These are phyloP conservation scores for Carex littledalei DNA, from an alignment of 176 grass and related monocot genomes.

Conservation along the genomic window DNA sequence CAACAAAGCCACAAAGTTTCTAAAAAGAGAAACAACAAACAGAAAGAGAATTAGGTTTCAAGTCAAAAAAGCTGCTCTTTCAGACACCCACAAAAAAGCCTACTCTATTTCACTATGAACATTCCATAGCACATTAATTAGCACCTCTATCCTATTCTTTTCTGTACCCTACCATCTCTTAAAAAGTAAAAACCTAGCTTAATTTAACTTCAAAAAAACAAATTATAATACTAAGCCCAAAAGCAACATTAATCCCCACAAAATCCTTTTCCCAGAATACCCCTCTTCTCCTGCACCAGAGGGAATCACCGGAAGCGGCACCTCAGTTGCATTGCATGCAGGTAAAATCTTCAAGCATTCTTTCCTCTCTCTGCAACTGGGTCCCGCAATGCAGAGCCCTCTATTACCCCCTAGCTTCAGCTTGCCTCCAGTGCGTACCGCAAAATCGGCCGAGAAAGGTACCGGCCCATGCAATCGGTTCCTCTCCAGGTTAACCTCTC, in stretches of 20 bases:
- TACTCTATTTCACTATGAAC: constrained; percentile 1
- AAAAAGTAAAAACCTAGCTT: neutral
- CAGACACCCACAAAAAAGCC: neutral
- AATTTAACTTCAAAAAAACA: neutral
- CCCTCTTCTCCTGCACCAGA: neutral
- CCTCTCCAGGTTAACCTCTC: constrained; percentile 39
- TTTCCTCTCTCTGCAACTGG: neutral
- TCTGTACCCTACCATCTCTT: neutral
- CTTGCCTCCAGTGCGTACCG: constrained; percentile 14
- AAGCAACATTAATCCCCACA: neutral
- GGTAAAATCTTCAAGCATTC: neutral
- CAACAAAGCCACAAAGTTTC: neutral
- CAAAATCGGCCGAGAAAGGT: constrained; percentile 34
- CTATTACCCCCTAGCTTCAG: constrained; percentile 41
- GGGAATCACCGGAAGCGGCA: neutral
- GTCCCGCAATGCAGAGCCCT: constrained; percentile 27
- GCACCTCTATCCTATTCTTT: constrained; percentile 3
- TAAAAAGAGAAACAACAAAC: constrained; percentile 1
- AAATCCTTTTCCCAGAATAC: neutral
- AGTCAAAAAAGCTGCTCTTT: constrained; percentile 7
- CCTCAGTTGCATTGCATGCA: constrained; percentile 8
- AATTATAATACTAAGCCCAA: neutral
- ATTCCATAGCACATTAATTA: constrained; percentile 12
- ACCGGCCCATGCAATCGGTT: constrained; percentile 29
- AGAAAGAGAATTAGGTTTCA: neutral